phyloP scores from a whole-genome alignment of 257 asterid species.

The Nicotiana benthamiana region DNA sequence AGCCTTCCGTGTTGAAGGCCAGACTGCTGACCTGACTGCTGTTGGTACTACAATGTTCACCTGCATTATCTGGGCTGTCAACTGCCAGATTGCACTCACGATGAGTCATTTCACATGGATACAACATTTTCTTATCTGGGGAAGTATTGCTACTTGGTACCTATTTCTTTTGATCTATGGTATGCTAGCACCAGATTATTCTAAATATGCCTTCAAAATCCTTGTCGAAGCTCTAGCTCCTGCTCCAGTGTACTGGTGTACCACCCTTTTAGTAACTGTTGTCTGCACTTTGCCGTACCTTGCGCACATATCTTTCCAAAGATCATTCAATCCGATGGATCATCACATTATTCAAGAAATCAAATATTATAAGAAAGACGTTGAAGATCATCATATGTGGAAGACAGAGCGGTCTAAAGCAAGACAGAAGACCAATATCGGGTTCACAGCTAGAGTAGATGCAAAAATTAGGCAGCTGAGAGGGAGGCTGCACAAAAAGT shows the following conservation, averaged over 20 bases:
- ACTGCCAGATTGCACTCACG: slow-evolving; percentile 74
- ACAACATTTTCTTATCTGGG: slow-evolving; percentile 71
- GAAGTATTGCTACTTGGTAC: slow-evolving; percentile 72
- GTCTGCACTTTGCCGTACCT: slow-evolving; percentile 78
- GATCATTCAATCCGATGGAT: slow-evolving; percentile 83
- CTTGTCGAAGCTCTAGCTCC: slow-evolving; percentile 72
- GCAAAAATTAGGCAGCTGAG: slow-evolving; percentile 76
- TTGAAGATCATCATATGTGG: slow-evolving; percentile 91
- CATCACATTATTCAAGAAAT: slow-evolving; percentile 94
- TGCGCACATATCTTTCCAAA: slow-evolving; percentile 62
- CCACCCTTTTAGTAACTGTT: slow-evolving; percentile 61
- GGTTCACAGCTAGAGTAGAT: slow-evolving; percentile 90
- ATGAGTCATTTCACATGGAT: slow-evolving; percentile 97
- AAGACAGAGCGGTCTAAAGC: slow-evolving; percentile 71
- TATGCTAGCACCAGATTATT: slow-evolving; percentile 27
- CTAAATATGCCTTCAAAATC: slow-evolving; percentile 44
- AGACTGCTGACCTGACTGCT: slow-evolving; percentile 79
- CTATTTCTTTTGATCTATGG: slow-evolving; percentile 67
- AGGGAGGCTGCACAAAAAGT: slow-evolving; percentile 66
- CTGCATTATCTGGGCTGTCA: slow-evolving; percentile 81
- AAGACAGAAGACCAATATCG: slow-evolving; percentile 62
- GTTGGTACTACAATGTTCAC: slow-evolving; percentile 96
- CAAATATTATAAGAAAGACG: slow-evolving; percentile 64
- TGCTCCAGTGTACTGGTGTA: slow-evolving; percentile 78
- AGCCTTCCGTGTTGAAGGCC: slow-evolving; percentile 80